Base-by-base conservation (phyloP, 306 rosid species). In the Erythrophleum fordii region DNA sequence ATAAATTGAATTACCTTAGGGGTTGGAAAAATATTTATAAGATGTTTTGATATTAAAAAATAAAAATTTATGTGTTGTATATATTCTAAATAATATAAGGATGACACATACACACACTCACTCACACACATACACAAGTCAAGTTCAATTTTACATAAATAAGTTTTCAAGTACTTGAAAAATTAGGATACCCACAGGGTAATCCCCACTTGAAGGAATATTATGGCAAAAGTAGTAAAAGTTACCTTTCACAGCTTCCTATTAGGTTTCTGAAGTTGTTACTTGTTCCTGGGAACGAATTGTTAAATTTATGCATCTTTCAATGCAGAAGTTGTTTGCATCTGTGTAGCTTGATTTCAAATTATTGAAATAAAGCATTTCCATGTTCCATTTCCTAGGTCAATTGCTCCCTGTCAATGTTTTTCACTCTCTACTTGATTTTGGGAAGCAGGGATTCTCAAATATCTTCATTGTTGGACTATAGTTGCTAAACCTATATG, bases 261-360 rank as follows among this genome's bases (percentile, higher is more conserved):
- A 62, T 56, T 67, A 14, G 44, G 73, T 49, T 79, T 67, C 18
- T 75, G 45, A 76, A 79, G 26, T 61, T 75, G 29, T 66, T 26
- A 13, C 11, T 39, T 65, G 26, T 65, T 12, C 11, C 72, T 12
- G 28, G 2, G 55, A 69, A 59, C 11, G 3, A 45, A 3, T 45
- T 10, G 49, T 74, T 67, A 49, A 81, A 34, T 79, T 49, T 18
- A 65, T 46, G 53, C 69, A 65, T 44, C 17, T 75, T 18, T 42
- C 49, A 34, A 23, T 11, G 62, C 49, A 70, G 12, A 29, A 11
- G 64, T 45, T 66, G 35, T 72, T 68, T 4, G 23, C 20, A 13
- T 17, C 37, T 64, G 61, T 61, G 72, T 37, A 37, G 23, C 69
- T 44, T 76, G 22, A 31, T 51, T 26, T 70, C 72, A 22, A 66